Percentiles rank a stretch among this genome's conserved stretches.
phyloP scores from a whole-genome alignment of 2,329 filamentous ascomycete species.

The Dactylellina drechsleri region DNA sequence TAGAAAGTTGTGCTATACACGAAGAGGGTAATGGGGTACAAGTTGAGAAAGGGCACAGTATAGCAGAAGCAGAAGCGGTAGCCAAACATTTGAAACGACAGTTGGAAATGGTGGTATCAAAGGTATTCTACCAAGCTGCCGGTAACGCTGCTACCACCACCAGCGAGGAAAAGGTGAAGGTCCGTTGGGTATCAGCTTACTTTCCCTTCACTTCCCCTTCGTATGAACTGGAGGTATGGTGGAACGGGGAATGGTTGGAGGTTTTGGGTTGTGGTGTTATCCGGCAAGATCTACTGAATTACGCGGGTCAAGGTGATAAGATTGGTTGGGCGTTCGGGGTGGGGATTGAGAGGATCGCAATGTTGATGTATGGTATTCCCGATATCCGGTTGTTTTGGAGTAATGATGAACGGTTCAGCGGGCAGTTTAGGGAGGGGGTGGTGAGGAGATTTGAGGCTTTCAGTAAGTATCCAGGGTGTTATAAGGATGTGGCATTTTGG shows the following conservation, averaged over 20 bases:
- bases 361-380: slow-evolving; percentile 95
- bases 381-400: slow-evolving; percentile 99
- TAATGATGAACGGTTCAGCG: slow-evolving; percentile 81
- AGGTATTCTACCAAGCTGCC: slow-evolving; percentile 81
- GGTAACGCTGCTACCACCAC: slow-evolving; percentile 67
- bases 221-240: slow-evolving; percentile 96
- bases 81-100: slow-evolving; percentile 86
- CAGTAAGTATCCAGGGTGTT: slow-evolving; percentile 88
- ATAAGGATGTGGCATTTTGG: slow-evolving; percentile 97
- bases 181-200: slow-evolving; percentile 96
- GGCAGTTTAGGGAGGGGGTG: slow-evolving; percentile 74
- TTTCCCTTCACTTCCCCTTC: slow-evolving; percentile 97
- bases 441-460: slow-evolving; percentile 81
- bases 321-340: slow-evolving; percentile 96
- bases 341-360: slow-evolving; percentile 92
- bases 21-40: slow-evolving; percentile 89
- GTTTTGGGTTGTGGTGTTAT: slow-evolving; percentile 92
- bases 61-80: slow-evolving; percentile 82
- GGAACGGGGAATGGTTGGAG: slow-evolving; percentile 94
- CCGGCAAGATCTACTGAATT: slow-evolving; percentile 80
- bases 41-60: slow-evolving; percentile 70
- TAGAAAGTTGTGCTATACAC: slow-evolving; percentile 82
- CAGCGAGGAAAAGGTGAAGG: slow-evolving; percentile 76
- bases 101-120: slow-evolving; percentile 86
- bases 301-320: slow-evolving; percentile 71